A percentile compares a stretch with the other conserved stretches of the same genome.
phyloP scores from a whole-genome alignment of 2,329 filamentous ascomycete species.

The Penicillium sp. region DNA sequence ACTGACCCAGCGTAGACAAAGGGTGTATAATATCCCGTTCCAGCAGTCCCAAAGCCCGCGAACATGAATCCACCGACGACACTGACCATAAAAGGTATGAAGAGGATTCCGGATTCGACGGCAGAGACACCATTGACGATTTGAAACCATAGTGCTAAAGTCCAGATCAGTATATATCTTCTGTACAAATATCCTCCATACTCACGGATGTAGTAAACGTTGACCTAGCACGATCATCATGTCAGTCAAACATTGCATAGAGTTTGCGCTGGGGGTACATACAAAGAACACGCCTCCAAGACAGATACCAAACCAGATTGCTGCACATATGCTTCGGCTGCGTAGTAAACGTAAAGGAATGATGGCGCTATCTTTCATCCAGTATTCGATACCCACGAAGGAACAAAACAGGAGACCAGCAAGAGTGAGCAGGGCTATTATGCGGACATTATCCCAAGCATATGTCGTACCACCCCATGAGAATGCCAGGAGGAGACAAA shows the following conservation, averaged over 20 bases:
- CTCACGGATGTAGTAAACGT: not conserved
- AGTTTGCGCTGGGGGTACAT: not conserved
- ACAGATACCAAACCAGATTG: conserved; percentile 4
- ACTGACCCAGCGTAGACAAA: conserved; percentile 4
- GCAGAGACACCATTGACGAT: conserved; percentile 2
- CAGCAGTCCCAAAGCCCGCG: conserved; percentile 2
- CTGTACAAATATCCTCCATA: not conserved
- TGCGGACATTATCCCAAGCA: conserved; percentile 4
- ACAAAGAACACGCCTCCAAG: conserved; percentile 7
- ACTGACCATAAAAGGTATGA: conserved; percentile 2
- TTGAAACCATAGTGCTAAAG: conserved; percentile 1
- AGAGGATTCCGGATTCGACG: not conserved
- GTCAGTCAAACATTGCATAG: not conserved
- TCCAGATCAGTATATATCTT: not conserved
- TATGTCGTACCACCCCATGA: conserved; percentile 4
- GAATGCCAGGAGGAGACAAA: conserved; percentile 2
- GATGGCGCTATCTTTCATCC: conserved; percentile 3
- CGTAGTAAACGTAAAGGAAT: conserved; percentile 2
- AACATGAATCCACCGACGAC: conserved; percentile 4
- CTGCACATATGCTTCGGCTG: conserved; percentile 4
- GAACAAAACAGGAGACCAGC: conserved; percentile 1
- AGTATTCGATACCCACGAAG: not conserved
- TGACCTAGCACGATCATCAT: not conserved
- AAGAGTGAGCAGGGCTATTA: not conserved
- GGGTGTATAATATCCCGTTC: conserved; percentile 5